These are phyloP conservation scores for Neurospora sp. DNA, from an alignment of 495 filamentous ascomycete genomes.

Conservation along the genomic window DNA sequence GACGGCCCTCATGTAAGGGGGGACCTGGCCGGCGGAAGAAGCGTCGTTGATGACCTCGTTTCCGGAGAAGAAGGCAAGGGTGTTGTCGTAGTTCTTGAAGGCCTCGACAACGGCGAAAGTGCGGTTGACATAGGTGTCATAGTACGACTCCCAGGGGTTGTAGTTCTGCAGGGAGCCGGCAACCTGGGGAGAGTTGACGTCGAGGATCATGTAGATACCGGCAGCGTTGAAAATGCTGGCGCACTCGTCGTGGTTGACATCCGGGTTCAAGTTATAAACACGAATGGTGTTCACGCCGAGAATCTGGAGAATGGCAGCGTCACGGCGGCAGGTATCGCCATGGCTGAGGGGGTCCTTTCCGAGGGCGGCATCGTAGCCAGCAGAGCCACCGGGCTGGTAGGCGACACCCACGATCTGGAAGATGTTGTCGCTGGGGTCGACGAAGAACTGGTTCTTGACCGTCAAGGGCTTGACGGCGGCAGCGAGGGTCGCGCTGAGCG, in stretches of 20 bases:
- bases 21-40: slow-evolving; percentile 40
- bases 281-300: slow-evolving; percentile 83
- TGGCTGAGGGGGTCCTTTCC: slow-evolving; percentile 68
- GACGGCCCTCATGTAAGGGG: slow-evolving; percentile 69
- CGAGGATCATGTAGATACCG: slow-evolving; percentile 54
- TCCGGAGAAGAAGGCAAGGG: slow-evolving; percentile 82
- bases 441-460: slow-evolving; percentile 69
- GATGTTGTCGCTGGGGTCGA: slow-evolving; percentile 70
- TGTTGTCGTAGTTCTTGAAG: slow-evolving; percentile 89
- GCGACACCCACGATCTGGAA: slow-evolving; percentile 88
- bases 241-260: slow-evolving; percentile 78
- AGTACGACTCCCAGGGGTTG: slow-evolving; percentile 64
- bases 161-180: slow-evolving; percentile 65
- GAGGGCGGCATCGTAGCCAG: slow-evolving; percentile 56
- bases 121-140: slow-evolving; percentile 62
- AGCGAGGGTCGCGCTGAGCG: slow-evolving; percentile 42
- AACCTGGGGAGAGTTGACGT: slow-evolving; percentile 85
- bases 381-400: slow-evolving; percentile 86
- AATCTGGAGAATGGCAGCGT: slow-evolving; percentile 85
- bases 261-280: slow-evolving; percentile 83
- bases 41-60: slow-evolving; percentile 85
- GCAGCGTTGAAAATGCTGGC: slow-evolving; percentile 80
- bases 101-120: slow-evolving; percentile 87
- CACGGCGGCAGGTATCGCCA: slow-evolving; percentile 65
- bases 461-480: slow-evolving; percentile 62